Percentiles rank a stretch among this genome's conserved stretches.
These are phyloP conservation scores for Rhizophora mangle DNA, from an alignment of 345 rosid species.

Conservation along the genomic window DNA sequence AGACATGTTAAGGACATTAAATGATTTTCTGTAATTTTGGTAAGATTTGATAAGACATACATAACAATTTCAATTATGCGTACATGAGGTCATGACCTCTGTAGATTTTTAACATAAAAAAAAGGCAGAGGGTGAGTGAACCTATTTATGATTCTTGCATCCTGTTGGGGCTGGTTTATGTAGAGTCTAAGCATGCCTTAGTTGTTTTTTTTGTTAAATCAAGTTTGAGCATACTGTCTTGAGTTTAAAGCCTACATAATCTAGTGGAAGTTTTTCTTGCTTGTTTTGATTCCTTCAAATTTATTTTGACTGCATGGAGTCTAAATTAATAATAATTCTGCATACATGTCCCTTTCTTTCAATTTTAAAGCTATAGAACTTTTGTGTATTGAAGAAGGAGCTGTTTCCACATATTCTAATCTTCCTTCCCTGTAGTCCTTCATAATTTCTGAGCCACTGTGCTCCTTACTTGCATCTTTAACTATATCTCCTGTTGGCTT, in stretches of 20 bases:
- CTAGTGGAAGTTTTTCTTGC: not conserved
- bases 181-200: not conserved
- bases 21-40: no score
- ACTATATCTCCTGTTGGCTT: not conserved
- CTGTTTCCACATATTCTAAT: not conserved
- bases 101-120: not conserved
- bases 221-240: not conserved
- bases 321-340: no score
- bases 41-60: no score
- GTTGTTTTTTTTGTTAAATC: not conserved
- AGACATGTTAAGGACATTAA: no score
- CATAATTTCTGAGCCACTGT: not conserved
- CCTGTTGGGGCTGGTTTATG: no score
- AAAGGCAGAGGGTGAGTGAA: not conserved
- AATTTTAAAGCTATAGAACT: no score
- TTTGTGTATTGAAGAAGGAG: not conserved
- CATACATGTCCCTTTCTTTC: no score
- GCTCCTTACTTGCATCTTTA: not conserved
- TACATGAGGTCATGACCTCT: no score
- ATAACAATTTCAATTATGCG: no score
- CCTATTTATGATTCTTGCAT: not conserved
- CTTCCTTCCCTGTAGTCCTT: not conserved
- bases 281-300: not conserved
- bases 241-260: not conserved
- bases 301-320: not conserved